A percentile compares a stretch with the other conserved stretches of the same genome.
Conservation (phyloP, 768 basidiomycete genomes). For the Boletus patriciae region DNA sequence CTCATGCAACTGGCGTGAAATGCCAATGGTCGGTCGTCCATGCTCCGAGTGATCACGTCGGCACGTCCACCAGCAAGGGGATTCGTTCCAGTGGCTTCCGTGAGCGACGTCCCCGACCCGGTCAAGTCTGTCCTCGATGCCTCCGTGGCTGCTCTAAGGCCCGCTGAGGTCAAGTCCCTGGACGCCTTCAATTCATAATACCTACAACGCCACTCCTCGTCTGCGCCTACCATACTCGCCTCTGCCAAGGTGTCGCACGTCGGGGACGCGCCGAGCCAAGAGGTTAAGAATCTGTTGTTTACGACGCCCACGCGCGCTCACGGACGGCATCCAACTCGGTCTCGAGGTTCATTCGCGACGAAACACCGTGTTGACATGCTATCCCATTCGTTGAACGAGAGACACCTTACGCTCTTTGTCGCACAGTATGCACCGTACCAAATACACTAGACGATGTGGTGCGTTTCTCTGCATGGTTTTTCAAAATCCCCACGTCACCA, state of each 20-base stretch:
- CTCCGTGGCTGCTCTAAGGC: slow-evolving; percentile 50
- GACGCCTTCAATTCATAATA: slow-evolving; percentile 75
- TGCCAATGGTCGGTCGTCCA: slow-evolving; percentile 44
- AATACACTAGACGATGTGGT: too few species aligned
- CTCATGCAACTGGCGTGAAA: slow-evolving; percentile 62
- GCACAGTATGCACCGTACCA: too few species aligned
- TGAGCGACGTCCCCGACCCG: slow-evolving; percentile 45
- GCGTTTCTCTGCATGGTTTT: too few species aligned
- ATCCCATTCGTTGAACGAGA: not conserved
- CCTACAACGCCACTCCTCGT: slow-evolving; percentile 59
- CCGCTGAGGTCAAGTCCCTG: slow-evolving; percentile 54
- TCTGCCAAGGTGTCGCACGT: slow-evolving; percentile 55
- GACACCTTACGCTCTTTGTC: too few species aligned
- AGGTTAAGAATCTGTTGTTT: slow-evolving; percentile 62
- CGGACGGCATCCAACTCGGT: slow-evolving; percentile 42
- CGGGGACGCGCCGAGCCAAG: slow-evolving; percentile 50
- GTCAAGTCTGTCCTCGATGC: slow-evolving; percentile 52
- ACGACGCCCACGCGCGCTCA: slow-evolving; percentile 45
- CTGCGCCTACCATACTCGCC: slow-evolving; percentile 57
- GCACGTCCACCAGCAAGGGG: not conserved
- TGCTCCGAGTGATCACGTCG: too few species aligned
- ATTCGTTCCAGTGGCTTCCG: slow-evolving; percentile 43
- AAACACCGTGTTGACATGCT: not conserved
- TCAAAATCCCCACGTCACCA: too few species aligned
- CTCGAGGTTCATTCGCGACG: slow-evolving; percentile 50